Evolutionary conservation across 257 asterid species (phyloP).

Genomic region (Orobanche coerulescens): DNA sequence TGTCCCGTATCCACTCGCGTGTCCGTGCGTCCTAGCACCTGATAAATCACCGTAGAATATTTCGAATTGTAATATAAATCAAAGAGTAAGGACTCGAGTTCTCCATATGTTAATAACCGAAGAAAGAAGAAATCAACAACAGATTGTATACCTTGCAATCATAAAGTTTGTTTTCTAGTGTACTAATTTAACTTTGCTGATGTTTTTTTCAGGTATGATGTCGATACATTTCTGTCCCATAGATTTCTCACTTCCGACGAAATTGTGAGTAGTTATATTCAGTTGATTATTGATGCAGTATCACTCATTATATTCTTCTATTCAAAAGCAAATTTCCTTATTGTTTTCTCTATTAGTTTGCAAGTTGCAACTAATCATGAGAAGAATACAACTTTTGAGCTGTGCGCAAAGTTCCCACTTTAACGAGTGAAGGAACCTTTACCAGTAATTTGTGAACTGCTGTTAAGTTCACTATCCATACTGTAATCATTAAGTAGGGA

Average conservation of each 20-base stretch:
- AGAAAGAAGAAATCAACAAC: not conserved
- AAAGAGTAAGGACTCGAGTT: not conserved
- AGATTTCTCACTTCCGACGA: slow-evolving; percentile 56
- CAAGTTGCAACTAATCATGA: not conserved
- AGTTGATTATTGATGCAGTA: slow-evolving; percentile 12
- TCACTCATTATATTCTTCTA: not conserved
- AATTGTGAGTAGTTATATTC: slow-evolving; percentile 52
- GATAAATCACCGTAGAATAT: not conserved
- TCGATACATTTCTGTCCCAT: slow-evolving; percentile 61
- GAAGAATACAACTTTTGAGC: not conserved
- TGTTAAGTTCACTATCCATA: not conserved
- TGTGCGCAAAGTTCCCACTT: not conserved
- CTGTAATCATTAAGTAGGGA: not conserved
- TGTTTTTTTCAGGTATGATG: slow-evolving; percentile 69
- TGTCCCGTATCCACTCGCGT: too few relatives aligned
- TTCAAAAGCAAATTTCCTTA: not conserved
- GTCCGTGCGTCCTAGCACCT: not conserved
- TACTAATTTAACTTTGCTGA: not conserved
- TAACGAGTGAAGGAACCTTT: not conserved
- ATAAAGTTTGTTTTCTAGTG: not conserved
- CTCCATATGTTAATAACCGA: not conserved
- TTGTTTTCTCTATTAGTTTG: slow-evolving; percentile 3
- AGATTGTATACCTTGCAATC: not conserved
- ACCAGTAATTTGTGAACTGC: not conserved
- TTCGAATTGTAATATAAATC: not conserved